A percentile compares a stretch with the other conserved stretches of the same genome.
Conservation (phyloP, 805 yeast genomes). For the Candida cerambycidarum region DNA sequence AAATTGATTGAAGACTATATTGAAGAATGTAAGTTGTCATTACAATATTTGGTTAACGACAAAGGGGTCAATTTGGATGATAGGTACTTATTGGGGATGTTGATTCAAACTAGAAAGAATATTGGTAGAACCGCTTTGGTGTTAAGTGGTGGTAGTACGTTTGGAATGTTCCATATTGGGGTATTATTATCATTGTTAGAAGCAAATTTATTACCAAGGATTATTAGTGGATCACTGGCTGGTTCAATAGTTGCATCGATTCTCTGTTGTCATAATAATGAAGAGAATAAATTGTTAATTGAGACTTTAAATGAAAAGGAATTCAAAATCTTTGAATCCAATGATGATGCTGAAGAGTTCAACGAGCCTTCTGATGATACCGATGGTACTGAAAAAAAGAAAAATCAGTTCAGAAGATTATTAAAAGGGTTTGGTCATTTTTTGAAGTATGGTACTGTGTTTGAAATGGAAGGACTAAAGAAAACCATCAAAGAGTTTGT, state of each 20-base stretch:
- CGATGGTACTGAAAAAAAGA: conserved; percentile 8
- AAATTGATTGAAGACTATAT: conserved; percentile 78
- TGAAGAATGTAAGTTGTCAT: conserved; percentile 62
- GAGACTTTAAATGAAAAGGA: conserved; percentile 58
- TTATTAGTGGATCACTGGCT: conserved; percentile 92
- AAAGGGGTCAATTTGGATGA: conserved; percentile 55
- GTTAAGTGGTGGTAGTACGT: conserved; percentile 94
- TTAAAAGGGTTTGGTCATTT: conserved; percentile 48
- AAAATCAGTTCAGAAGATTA: conserved; percentile 50
- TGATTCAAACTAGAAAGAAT: conserved; percentile 84
- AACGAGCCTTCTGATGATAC: conserved; percentile 5
- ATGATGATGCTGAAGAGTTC: conserved; percentile 26
- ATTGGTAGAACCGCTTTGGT: conserved; percentile 93
- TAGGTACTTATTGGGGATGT: conserved; percentile 67
- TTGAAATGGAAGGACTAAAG: conserved; percentile 70
- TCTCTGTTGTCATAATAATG: conserved; percentile 74
- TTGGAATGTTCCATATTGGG: conserved; percentile 91
- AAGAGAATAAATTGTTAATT: conserved; percentile 61
- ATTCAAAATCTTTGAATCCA: conserved; percentile 54
- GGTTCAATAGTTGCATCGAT: conserved; percentile 94
- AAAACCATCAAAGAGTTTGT: conserved; percentile 73
- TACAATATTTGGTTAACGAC: conserved; percentile 40
- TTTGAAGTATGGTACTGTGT: conserved; percentile 85
- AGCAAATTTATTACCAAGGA: conserved; percentile 73
- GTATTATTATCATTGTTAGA: conserved; percentile 79